Evolutionary conservation across 768 basidiomycete genomes (phyloP), one percentile per base, ranked within the genome.

Genomic region (Pisolithus tinctorius): DNA sequence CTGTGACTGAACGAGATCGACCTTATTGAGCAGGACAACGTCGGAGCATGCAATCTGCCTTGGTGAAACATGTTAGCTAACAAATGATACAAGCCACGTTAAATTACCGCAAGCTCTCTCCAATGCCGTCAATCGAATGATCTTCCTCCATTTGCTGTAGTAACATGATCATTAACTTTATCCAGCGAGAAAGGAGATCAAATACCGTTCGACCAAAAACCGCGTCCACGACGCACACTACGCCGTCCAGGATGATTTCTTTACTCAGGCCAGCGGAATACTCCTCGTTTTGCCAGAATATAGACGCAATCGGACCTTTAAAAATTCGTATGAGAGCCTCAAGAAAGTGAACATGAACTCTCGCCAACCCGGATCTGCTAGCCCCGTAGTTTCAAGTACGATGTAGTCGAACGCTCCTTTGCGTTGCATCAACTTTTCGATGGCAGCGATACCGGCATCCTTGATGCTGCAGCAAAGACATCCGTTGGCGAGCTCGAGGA

Each of bases 391-490:
- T 69, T 99, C 96, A 14, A 99, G 76, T 40, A 99, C 72, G 56
- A 99, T 96, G 66, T 97, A 87, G 69, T 98, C 96, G 63, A 98
- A 94, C 1, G 81, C 79, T 25, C 92, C 93, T 61, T 87, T 91
- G 49, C 81, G 79, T 58, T 78, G 71, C 88, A 93, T 91, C 50
- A 97, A 73, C 60, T 88, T 88, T 67, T 96, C 92, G 48, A 99
- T 96, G 6, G 96, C 93, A 20, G 93, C 89, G 0, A 89, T 78
- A 2, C 96, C 96, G 10, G 83, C 76, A 64, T 98, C 94, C 60
- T 96, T 95, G 71, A 97, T 90, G 53, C 93, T 94, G 65, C 96
- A 99, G 69, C 96, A 99, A n/a, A 99, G 67, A 66, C 96, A 98
- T 16, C 96, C 96, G 65, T 99, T 95, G 0, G 93, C 84, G 1